A percentile compares a stretch with the other conserved stretches of the same genome.
phyloP scores from a whole-genome alignment of 2,329 filamentous ascomycete genomes.

The Fusarium gaditjirri region DNA sequence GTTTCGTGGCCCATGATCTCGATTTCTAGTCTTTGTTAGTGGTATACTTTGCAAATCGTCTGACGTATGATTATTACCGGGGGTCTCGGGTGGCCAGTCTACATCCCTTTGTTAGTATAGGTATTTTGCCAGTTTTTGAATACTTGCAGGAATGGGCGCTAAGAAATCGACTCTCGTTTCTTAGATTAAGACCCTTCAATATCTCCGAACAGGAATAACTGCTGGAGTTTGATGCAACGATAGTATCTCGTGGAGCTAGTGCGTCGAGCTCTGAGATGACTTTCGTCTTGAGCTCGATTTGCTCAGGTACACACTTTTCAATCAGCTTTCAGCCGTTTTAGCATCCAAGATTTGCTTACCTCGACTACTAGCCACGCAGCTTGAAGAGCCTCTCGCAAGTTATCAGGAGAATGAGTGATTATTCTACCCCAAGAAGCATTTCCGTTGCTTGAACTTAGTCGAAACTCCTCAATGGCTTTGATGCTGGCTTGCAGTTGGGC shows the following conservation, averaged over 20 bases:
- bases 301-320: conserved; percentile 56
- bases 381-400: conserved; percentile 32
- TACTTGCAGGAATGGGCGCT: conserved; percentile 57
- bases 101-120: neutral
- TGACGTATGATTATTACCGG: conserved; percentile 19
- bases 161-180: conserved; percentile 49
- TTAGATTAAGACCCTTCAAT: conserved; percentile 50
- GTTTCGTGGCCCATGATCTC: conserved; percentile 48
- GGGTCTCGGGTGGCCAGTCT: conserved; percentile 50
- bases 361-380: conserved; percentile 45
- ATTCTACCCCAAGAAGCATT: conserved; percentile 35
- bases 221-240: conserved; percentile 60
- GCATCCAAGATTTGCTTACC: conserved; percentile 8
- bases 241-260: conserved; percentile 48
- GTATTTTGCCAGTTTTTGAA: rapidly evolving
- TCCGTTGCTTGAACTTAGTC: neutral
- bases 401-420: conserved; percentile 32
- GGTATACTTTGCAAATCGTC: rapidly evolving
- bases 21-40: conserved; percentile 26
- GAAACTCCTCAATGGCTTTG: conserved; percentile 42
- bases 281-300: conserved; percentile 53
- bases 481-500: conserved; percentile 43
- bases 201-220: conserved; percentile 58
- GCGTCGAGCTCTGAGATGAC: conserved; percentile 54
- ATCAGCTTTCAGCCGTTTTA: neutral